Base-by-base conservation (phyloP, 2,329 filamentous ascomycete genomes). In the Microdochium paspali region DNA sequence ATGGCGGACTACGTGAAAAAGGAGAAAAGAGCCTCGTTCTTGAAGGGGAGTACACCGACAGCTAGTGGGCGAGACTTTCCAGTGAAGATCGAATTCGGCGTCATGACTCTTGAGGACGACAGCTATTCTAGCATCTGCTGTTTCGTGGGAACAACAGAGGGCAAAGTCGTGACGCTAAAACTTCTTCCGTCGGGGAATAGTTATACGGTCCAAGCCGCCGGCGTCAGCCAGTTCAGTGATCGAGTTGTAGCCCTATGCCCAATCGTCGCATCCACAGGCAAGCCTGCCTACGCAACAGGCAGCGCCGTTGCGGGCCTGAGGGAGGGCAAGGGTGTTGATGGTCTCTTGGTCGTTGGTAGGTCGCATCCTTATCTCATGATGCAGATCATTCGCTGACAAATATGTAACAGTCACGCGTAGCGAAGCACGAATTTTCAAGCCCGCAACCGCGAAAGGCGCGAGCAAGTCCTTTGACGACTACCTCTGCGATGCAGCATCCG, bases 81-180 rank as follows among this genome's bases (percentile, higher is more conserved):
- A 1, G 89, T 88, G 0, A 76, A 72, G 25, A 81, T 97, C 24
- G 88, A 96, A 60, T 98, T 97, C 67, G 89, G 88, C 46, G 88
- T 95, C 44, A 84, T 98, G 82, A 94, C 87, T 3, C 69, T 96
- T 3, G 93, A 97, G 40, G 87, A 85, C n/a, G 91, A 97, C 60
- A 82, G 88, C 53, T 98, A 95, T 62, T 97, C 93, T 1, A 96
- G 90, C 58, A 95, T 98, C 48, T 81, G 85, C 49, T 86, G 93
- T 54, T 94, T 97, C 55, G 87, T 94, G 2, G 93, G 93, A 20
- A 97, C 93, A 0, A 90, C 84, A 54, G 66, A 81, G 25, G 93
- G 93, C 35, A 88, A 87, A 57, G 71, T 97, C 18, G 81, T 84
- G 6, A 97, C 91, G 0, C 91, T 97, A 69, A 96, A 95, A 68